These are phyloP conservation scores for Neonectria hederae DNA, from an alignment of 2,329 filamentous ascomycete genomes.

Conservation along the genomic window DNA sequence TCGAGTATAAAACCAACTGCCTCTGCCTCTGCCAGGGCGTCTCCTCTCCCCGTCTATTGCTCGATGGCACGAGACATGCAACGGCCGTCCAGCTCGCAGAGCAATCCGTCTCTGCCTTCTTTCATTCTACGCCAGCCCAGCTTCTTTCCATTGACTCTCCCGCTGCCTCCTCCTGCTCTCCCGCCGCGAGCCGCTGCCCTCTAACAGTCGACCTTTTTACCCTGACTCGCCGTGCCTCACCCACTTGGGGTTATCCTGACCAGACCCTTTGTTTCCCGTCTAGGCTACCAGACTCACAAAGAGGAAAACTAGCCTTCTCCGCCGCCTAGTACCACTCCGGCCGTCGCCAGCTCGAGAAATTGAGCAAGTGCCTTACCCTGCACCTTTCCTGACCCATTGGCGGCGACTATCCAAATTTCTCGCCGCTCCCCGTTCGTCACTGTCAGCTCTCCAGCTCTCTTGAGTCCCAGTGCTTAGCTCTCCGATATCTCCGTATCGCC, in stretches of 20 bases:
- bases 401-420: constrained; percentile 3
- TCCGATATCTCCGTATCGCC: constrained; percentile 31
- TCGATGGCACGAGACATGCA: constrained; percentile 55
- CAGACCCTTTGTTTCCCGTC: constrained; percentile 10
- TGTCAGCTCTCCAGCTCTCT: constrained; percentile 10
- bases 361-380: constrained; percentile 9
- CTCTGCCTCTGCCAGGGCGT: constrained; percentile 46
- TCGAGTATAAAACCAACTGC: constrained; percentile 53
- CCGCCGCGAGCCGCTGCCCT: constrained; percentile 9
- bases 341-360: constrained; percentile 13
- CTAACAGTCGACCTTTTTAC: constrained; percentile 9
- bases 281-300: neutral
- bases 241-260: constrained; percentile 4
- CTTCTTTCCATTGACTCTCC: constrained; percentile 20
- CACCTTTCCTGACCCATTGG: neutral
- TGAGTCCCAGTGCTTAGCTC: constrained; percentile 5
- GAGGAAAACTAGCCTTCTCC: constrained; percentile 3
- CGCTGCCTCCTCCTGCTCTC: constrained; percentile 5
- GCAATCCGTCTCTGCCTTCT: constrained; percentile 38
- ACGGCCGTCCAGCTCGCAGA: constrained; percentile 51
- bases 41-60: constrained; percentile 45
- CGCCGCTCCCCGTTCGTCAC: constrained; percentile 1
- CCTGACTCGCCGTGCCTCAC: constrained; percentile 19
- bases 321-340: constrained; percentile 6
- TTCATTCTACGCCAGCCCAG: constrained; percentile 7